Evolutionary conservation across 2,329 filamentous ascomycete genomes (phyloP), one percentile per base, ranked within the genome.

Genomic region (Venturia aucupariae): DNA sequence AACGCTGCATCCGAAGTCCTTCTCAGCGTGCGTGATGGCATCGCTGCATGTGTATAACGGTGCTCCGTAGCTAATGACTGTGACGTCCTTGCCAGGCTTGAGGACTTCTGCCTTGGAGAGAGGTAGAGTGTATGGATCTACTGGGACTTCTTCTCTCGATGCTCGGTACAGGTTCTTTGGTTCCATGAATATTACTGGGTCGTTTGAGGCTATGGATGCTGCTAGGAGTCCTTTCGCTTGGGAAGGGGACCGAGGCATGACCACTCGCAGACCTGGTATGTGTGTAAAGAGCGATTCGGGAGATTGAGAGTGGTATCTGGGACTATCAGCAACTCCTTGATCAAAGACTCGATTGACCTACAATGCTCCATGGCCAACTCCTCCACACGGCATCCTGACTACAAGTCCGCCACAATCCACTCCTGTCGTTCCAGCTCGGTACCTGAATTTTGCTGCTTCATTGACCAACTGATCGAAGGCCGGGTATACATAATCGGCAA

Each of bases 391-490:
- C 92, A 97, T 96, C 32, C 92, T 82, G 19, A 96, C 86, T 0
- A 93, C 93, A 70, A 97, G 74, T 0, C 91, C 90, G 24, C 92
- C 92, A 22, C 83, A 87, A 72, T 75, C 68, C 15, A 74, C 72
- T 6, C 73, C 73, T 0, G 82, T 86, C 2, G 69, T 74, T 15
- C 86, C 87, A 69, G 86, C 84, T 60, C 92, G 83, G 75, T 91
- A 97, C 64, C 92, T 82, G 71, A 90, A 88, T 77, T 96, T 96
- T 66, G 91, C 90, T 0, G 90, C 92, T 76, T 97, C 92, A 71
- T 96, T 96, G 72, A 96, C 91, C 39, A 97, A 83, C 78, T 97
- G 92, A 72, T 97, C 92, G 71, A 96, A 96, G 0, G 92, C 92
- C 2, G 92, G 92, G 74, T 87, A 96, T 64, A 96, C 87, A 74